Conservation (phyloP, 2,329 filamentous ascomycete genomes). For the Dactylonectria macrodidyma region DNA sequence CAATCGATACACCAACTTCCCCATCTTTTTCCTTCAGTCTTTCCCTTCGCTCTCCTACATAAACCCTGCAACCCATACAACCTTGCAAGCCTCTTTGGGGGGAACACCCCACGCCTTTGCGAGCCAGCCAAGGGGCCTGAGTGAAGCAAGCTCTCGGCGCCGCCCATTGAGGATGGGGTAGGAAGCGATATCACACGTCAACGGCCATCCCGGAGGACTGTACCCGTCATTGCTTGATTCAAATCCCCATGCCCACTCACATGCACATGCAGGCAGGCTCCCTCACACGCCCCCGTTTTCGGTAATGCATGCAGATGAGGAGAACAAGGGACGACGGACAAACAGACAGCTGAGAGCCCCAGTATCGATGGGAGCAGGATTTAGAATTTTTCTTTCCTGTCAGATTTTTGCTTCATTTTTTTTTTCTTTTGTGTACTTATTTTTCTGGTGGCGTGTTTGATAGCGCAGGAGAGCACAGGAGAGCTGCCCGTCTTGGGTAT, state of each 20-base stretch:
- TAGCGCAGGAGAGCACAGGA: background rate
- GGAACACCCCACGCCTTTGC: conserved; percentile 25
- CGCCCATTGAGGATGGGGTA: conserved; percentile 4
- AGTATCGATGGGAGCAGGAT: background rate
- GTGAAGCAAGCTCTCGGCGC: conserved; percentile 4
- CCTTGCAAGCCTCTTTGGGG: background rate
- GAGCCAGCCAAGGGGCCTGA: conserved; percentile 21
- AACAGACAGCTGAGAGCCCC: background rate
- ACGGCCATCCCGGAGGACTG: conserved; percentile 33
- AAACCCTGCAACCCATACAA: background rate
- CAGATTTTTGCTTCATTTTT: background rate
- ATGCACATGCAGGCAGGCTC: conserved; percentile 2
- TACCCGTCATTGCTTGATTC: background rate
- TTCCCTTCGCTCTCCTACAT: conserved; percentile 6
- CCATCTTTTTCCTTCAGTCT: background rate
- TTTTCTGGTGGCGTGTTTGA: background rate
- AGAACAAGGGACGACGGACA: background rate
- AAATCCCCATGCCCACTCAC: conserved; percentile 7
- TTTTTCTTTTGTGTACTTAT: background rate
- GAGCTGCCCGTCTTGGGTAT: background rate
- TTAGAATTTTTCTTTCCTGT: no score
- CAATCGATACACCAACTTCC: background rate
- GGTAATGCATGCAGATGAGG: conserved; percentile 26
- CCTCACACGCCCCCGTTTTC: conserved; percentile 24
- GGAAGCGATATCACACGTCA: conserved; percentile 42